A percentile compares a stretch with the other conserved stretches of the same genome.
Conservation (phyloP, 176 grass and related monocot genomes). For the Canna indica region DNA sequence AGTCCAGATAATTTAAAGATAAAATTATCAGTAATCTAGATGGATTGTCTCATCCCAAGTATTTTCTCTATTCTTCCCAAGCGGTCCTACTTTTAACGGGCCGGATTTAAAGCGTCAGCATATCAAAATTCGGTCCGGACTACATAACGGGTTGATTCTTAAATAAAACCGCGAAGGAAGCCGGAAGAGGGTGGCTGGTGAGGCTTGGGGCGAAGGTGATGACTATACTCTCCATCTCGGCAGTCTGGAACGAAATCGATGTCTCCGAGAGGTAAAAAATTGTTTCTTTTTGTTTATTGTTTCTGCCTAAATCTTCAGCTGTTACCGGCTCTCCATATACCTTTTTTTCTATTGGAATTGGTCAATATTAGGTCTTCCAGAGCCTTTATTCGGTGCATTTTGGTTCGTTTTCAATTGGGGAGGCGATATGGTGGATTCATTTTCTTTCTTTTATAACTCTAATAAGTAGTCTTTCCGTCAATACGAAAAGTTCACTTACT, state of each 20-base stretch:
- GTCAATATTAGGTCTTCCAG: background rate
- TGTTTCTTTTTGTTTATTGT: background rate
- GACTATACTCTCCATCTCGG: background rate
- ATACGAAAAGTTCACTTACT: background rate
- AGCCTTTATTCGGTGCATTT: background rate
- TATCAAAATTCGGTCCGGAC: too few relatives aligned
- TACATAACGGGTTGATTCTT: too few relatives aligned
- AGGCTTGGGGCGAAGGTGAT: background rate
- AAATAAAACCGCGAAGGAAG: background rate
- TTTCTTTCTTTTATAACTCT: background rate
- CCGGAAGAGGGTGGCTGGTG: background rate
- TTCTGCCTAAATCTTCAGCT: background rate
- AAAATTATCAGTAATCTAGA: too few relatives aligned
- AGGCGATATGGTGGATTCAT: background rate
- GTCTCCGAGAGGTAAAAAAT: background rate
- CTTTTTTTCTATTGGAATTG: background rate
- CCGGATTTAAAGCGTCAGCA: too few relatives aligned
- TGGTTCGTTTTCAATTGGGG: background rate
- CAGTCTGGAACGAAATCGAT: background rate
- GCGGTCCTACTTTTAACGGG: too few relatives aligned
- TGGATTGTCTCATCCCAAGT: too few relatives aligned
- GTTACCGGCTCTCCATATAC: background rate
- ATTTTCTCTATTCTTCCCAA: too few relatives aligned
- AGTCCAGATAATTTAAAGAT: too few relatives aligned
- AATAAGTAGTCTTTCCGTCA: background rate